phyloP scores from a whole-genome alignment of 169 alveolate genomes.

The Cryptosporidium sp. region DNA sequence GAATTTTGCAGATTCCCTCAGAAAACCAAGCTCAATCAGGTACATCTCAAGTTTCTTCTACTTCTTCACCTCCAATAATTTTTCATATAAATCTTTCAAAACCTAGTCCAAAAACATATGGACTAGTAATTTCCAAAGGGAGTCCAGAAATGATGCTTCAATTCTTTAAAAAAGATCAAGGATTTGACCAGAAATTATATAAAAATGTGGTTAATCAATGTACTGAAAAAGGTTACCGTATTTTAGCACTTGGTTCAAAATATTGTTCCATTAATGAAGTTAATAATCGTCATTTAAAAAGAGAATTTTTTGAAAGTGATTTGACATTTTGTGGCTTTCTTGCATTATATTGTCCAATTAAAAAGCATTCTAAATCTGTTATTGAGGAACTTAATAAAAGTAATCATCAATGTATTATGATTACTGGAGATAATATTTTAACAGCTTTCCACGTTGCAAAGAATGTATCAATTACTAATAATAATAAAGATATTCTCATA shows the following conservation, averaged over 20 bases:
- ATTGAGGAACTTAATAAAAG: slow-evolving; percentile 88
- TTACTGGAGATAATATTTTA: slow-evolving; percentile 98
- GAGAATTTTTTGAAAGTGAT: slow-evolving; percentile 91
- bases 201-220: slow-evolving; percentile 34
- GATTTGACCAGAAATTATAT: background rate
- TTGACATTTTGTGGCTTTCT: slow-evolving; percentile 94
- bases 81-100: background rate
- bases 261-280: background rate
- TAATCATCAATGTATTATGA: slow-evolving; percentile 91
- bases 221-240: slow-evolving; percentile 47
- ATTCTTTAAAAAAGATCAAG: slow-evolving; percentile 2
- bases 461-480: slow-evolving; percentile 80
- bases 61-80: background rate
- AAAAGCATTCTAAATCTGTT: slow-evolving; percentile 87
- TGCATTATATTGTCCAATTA: slow-evolving; percentile 95
- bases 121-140: slow-evolving; percentile 46
- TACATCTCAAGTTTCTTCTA: background rate
- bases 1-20: background rate
- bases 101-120: slow-evolving; percentile 2
- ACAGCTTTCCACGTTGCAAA: slow-evolving; percentile 97
- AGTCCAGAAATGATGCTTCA: slow-evolving; percentile 65
- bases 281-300: slow-evolving; percentile 67
- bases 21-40: background rate
- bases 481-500: slow-evolving; percentile 70
- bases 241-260: slow-evolving; percentile 62